Evolutionary conservation across 768 basidiomycete genomes (phyloP).

Genomic region (Naganishia vaughanmartiniae): DNA sequence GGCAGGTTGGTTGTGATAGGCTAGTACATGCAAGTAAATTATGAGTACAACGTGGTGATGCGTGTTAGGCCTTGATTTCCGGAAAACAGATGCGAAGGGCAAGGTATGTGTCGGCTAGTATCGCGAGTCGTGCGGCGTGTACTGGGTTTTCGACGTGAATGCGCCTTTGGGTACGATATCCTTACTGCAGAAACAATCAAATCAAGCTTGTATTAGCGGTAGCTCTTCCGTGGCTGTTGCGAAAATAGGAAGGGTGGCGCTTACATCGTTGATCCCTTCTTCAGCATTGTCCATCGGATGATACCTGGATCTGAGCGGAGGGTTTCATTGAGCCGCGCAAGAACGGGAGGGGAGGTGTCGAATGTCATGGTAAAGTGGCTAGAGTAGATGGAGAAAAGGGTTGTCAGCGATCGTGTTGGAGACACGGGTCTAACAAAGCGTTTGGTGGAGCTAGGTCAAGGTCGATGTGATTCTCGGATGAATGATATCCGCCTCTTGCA

Average conservation of each 20-base stretch:
- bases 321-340: conserved; percentile 43
- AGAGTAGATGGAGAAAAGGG: neutral
- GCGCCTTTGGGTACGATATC: conserved; percentile 31
- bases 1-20: no score
- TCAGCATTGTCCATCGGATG: conserved; percentile 48
- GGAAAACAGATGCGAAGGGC: neutral
- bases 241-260: conserved; percentile 19
- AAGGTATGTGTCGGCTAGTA: neutral
- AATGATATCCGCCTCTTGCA: no score
- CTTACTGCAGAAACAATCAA: conserved; percentile 19
- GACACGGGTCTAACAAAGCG: no score
- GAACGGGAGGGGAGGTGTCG: conserved; percentile 47
- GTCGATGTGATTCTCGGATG: no score
- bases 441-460: neutral
- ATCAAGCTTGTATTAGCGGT: neutral
- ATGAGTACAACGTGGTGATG: neutral
- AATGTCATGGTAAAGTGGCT: conserved; percentile 50
- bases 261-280: conserved; percentile 46
- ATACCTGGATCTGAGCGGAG: conserved; percentile 45
- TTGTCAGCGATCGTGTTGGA: neutral
- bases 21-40: neutral
- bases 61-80: neutral
- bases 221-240: neutral
- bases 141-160: conserved; percentile 29
- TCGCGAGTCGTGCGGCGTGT: conserved; percentile 18